A percentile compares a stretch with the other conserved stretches of the same genome.
Evolutionary conservation across 1,139 yeast genomes (phyloP).

Genomic region (Suhomyces yuchorum): DNA sequence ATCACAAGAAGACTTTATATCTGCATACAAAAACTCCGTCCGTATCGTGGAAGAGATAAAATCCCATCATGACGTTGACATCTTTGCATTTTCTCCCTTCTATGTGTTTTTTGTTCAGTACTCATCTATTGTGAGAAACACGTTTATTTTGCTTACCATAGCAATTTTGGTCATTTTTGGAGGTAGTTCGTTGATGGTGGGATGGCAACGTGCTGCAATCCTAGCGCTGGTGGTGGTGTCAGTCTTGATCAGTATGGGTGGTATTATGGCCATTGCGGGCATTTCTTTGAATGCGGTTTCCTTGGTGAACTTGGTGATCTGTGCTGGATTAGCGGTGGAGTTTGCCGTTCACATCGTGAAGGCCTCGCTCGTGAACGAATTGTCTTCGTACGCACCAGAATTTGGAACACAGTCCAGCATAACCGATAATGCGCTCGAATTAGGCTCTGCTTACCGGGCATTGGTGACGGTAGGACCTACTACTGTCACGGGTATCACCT

Average conservation of each 20-base stretch:
- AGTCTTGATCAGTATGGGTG: slow-evolving; percentile 74
- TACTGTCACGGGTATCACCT: slow-evolving; percentile 84
- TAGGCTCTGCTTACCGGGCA: slow-evolving; percentile 55
- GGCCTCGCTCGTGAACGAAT: slow-evolving; percentile 52
- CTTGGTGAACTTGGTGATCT: slow-evolving; percentile 82
- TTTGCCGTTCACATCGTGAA: slow-evolving; percentile 86
- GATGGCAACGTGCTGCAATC: slow-evolving; percentile 61
- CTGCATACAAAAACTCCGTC: slow-evolving; percentile 74
- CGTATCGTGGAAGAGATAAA: slow-evolving; percentile 66
- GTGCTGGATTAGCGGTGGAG: slow-evolving; percentile 91
- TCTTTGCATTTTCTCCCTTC: slow-evolving; percentile 91
- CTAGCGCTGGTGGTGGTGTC: slow-evolving; percentile 61
- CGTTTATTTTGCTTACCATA: slow-evolving; percentile 54
- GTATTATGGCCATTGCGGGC: slow-evolving; percentile 73
- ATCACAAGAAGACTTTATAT: slow-evolving; percentile 82
- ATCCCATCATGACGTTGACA: slow-evolving; percentile 38
- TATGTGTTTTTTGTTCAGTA: slow-evolving; percentile 93
- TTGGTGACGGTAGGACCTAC: slow-evolving; percentile 80
- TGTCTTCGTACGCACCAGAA: background rate
- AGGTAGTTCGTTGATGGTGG: slow-evolving; percentile 60
- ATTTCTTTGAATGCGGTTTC: slow-evolving; percentile 87
- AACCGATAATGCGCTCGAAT: slow-evolving; percentile 2
- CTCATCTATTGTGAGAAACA: slow-evolving; percentile 56
- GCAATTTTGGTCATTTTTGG: slow-evolving; percentile 61
- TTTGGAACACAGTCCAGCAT: background rate